Conservation (phyloP, 148 eudicot species). For the Nyssa sinensis region DNA sequence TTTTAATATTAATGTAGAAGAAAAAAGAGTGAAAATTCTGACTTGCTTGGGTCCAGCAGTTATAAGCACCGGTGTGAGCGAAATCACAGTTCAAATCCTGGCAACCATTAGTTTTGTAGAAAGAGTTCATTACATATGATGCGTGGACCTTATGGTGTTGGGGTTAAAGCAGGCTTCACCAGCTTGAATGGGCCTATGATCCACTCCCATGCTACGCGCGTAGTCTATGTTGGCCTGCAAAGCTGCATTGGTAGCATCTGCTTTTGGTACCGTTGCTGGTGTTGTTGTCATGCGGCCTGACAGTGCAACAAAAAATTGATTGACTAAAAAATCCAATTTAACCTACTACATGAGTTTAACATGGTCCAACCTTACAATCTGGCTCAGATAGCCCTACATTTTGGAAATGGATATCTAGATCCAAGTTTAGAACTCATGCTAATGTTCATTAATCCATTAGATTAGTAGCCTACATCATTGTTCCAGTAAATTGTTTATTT, state of each 20-base stretch:
- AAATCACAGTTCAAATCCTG: conserved; percentile 42
- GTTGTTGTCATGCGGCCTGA: not conserved
- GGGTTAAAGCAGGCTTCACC: conserved; percentile 46
- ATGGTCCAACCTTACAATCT: too few species aligned
- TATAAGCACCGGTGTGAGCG: conserved; percentile 25
- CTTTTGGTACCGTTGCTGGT: conserved; percentile 26
- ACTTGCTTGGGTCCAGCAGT: conserved; percentile 45
- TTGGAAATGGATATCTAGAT: too few species aligned
- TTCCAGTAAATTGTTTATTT: too few species aligned
- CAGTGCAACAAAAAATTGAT: too few species aligned
- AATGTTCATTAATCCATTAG: too few species aligned
- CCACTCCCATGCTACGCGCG: conserved; percentile 34
- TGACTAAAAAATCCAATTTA: too few species aligned
- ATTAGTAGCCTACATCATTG: too few species aligned
- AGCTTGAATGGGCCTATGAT: conserved; percentile 34
- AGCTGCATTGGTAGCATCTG: conserved; percentile 22
- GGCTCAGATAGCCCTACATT: too few species aligned
- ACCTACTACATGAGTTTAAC: too few species aligned
- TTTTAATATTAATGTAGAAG: too few species aligned
- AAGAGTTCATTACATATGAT: conserved; percentile 40
- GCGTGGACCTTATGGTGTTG: conserved; percentile 44
- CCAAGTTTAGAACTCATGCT: too few species aligned
- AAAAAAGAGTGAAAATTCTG: not conserved
- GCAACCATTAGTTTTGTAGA: conserved; percentile 36
- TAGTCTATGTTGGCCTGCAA: conserved; percentile 37